Base-by-base conservation (phyloP, 1,284 basidiomycete species). In the Entoloma clypeatum region DNA sequence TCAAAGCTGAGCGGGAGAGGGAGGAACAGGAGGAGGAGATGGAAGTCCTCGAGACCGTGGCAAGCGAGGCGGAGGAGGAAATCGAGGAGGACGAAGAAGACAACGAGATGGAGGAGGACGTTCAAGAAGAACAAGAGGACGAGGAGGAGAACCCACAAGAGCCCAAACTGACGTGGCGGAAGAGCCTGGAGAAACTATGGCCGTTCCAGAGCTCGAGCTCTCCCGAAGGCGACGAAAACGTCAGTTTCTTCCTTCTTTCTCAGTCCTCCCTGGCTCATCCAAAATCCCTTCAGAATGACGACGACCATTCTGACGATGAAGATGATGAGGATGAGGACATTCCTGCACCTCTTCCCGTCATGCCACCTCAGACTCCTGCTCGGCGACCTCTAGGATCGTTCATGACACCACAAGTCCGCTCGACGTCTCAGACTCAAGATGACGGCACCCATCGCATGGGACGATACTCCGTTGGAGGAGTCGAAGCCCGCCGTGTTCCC, bases 361-460 rank as follows among this genome's bases (percentile, higher is more conserved):
- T 48, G 3, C 53, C 44, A 29, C 36, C 49, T 24, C 41, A 53
- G 18, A 59, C 60, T 3, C 59, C 59, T 16, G 51, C 52, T 9
- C 53, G 56, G 13, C 53, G 58, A 14, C 25, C 47, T 8, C 46
- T 68, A 2, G 63, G 71, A 10, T 59, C 64, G 3, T 81, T 81
- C 60, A 75, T 76, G 73, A 79, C 77, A 1, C 78, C 78, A 0
- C 77, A 67, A 51, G 45, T 49, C 8, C 25, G 36, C 33, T 39
- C 41, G 10, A n/a, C 39, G 39, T 7, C 25, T 22, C 23, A 36
- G 28, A 39, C 35, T 35, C 2, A 11, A 23, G n/a, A 3, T 28
- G 6, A 34, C 45, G 3, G 5, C 16, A 7, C 44, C 41, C 9
- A 39, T 33, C 28, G 29, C 45, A 5, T 31, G n/a, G 43, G 43